Conservation (phyloP, 1,284 basidiomycete species). For the Leccinum fuscescens region DNA sequence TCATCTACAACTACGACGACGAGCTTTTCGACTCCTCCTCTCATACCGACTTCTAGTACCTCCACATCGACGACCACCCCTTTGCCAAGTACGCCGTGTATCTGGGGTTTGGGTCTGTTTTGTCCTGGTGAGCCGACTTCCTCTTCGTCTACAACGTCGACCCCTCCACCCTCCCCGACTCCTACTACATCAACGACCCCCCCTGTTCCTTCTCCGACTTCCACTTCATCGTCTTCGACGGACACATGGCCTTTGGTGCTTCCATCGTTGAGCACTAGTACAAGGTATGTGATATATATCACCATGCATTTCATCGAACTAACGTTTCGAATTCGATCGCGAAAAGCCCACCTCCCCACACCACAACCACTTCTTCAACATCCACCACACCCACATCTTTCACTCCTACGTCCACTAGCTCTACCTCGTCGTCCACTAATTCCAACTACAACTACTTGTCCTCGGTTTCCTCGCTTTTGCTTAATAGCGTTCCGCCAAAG, state of each 20-base stretch:
- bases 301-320: neutral
- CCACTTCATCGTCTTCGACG: neutral
- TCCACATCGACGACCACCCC: neutral
- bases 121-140: neutral
- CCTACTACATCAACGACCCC: neutral
- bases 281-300: constrained; percentile 14
- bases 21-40: too few species aligned
- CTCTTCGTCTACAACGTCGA: neutral
- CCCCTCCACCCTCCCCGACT: neutral
- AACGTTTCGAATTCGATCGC: constrained; percentile 21
- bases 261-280: constrained; percentile 1
- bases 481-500: constrained; percentile 34
- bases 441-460: constrained; percentile 35
- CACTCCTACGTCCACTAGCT: constrained; percentile 15
- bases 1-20: neutral
- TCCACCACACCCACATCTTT: constrained; percentile 8
- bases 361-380: constrained; percentile 1
- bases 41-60: neutral
- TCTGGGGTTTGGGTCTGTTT: neutral
- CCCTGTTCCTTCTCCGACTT: neutral
- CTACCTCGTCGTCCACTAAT: constrained; percentile 15
- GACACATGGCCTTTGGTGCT: neutral
- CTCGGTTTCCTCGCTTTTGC: constrained; percentile 45
- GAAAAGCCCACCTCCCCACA: constrained; percentile 27
- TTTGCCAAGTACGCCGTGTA: neutral